Evolutionary conservation across 129 eudicot genomes (phyloP), one percentile per base, ranked within the genome.

Genomic region (Deinandra increscens): DNA sequence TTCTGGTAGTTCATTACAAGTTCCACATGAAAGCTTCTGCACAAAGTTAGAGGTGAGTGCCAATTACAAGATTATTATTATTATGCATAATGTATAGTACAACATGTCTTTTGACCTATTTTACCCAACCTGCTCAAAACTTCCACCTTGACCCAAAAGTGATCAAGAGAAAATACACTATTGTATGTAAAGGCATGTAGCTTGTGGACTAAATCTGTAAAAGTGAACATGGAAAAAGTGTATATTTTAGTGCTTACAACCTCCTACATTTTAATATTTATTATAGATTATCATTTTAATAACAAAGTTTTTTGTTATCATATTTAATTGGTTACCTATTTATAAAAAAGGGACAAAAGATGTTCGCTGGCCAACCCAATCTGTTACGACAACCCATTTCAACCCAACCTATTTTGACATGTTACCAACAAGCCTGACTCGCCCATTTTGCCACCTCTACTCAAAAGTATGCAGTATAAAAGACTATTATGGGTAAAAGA

Each of bases 1-100:
- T 77, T 88, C 91, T 51, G 97, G 88, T 29, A 81, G 84, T 71
- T 81, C 88, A 71, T 79, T 76, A 75, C 97, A 88, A 3, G 85
- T 75, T 78, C 81, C 80, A 74, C 97, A 91, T 5, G 43, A 75
- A 42, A 88, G 85, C 45, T 66, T 80, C 97, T 91, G 90, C 82
- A 70, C 23, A 60, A 50, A 15, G 9, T 66, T 44, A 66, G 36
- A 64, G 5, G 42, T 42, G 68, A 80, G 70, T 45, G 22, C 19
- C 17, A 29, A 55, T 58, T 58, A 29, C 64, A 58, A 58, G 10
- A 13, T 29, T 26, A 26, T 55, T 14, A 26, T 55, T 14, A 18
- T 6, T 10, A 71, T 42, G 75, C 60, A 31, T 46, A 61, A 34
- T 38, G 26, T 71, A 55, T 56, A 54, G 20, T 19, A 54, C n/a